These are phyloP conservation scores for Fusarium anthophilum DNA, from an alignment of 2,329 filamentous ascomycete genomes.

Conservation along the genomic window DNA sequence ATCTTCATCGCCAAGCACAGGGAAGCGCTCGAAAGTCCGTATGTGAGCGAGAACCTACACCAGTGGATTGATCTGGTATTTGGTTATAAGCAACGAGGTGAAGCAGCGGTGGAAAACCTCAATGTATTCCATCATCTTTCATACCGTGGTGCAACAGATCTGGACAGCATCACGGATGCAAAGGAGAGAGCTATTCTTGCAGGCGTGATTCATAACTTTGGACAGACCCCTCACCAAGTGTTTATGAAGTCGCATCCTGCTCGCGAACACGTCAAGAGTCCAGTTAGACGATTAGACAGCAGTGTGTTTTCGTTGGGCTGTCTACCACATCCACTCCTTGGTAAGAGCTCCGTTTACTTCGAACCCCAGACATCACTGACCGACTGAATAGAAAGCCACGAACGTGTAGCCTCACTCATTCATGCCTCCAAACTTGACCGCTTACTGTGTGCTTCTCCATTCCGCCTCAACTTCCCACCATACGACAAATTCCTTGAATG, in stretches of 20 bases:
- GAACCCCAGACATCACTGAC: neutral
- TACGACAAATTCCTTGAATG: constrained; percentile 96
- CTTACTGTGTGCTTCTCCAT: constrained; percentile 82
- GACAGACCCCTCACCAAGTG: constrained; percentile 95
- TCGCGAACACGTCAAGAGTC: constrained; percentile 74
- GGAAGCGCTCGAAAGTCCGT: constrained; percentile 93
- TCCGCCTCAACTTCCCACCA: constrained; percentile 87
- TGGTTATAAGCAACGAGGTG: constrained; percentile 91
- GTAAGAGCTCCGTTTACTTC: constrained; percentile 48
- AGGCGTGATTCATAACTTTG: constrained; percentile 98
- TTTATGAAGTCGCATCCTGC: constrained; percentile 83
- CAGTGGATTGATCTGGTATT: constrained; percentile 97
- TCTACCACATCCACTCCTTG: constrained; percentile 80
- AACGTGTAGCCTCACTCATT: constrained; percentile 80
- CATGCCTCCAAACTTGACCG: constrained; percentile 84
- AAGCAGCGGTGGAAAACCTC: constrained; percentile 87
- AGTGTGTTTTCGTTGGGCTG: constrained; percentile 79
- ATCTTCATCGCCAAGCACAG: constrained; percentile 96
- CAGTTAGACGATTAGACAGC: constrained; percentile 77
- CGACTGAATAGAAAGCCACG: constrained; percentile 67
- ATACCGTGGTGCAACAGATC: constrained; percentile 90
- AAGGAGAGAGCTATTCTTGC: constrained; percentile 89
- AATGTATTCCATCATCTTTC: constrained; percentile 98
- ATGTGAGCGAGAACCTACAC: constrained; percentile 89
- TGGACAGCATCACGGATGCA: constrained; percentile 90